Evolutionary conservation across 1,284 basidiomycete species (phyloP), one percentile per base, ranked within the genome.

Genomic region (Phaffia rhodozyma): DNA sequence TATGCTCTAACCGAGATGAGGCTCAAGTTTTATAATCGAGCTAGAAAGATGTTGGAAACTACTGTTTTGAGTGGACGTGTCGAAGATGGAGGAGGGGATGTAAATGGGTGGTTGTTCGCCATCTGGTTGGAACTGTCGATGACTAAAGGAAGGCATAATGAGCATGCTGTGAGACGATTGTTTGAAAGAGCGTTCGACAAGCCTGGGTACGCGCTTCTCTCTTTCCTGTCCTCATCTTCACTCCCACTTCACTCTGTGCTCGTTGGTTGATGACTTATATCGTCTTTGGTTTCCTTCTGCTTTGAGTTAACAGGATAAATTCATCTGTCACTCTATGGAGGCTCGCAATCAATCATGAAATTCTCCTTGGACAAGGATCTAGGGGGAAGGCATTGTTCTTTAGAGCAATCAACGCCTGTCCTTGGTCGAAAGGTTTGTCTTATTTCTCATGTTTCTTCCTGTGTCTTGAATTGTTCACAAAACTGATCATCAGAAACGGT

Each of bases 371-470:
- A 11, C 32, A 62, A 11, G 29, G 23, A 1, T 32, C 34, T 25
- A 55, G 60, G 9, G 91, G 89, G 5, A 93, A 93, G 75, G 82
- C 81, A 61, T 73, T 93, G 55, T 76, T 92, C 27, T 90, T 86
- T 72, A 82, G 87, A 55, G 91, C 91, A 0, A 79, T 93, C 21
- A 79, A 81, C n/a, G 85, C 88, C 71, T 91, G 89, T 72, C 87
- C 89, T 0, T 77, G 89, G 65, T 79, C 79, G 20, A 91, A 91
- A 80, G 86, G 89, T 87, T 65, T 52, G 74, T 69, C 48, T 1
- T 13, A 13, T 47, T 18, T 38, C 51, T 47, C 29, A 13, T 52
- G 23, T n/a, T 25, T 55, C n/a, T 32, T 58, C 55, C 60, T 27
- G 4, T 23, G 5, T 32, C 55, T 54, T 4, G 32, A 20, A 23